Evolutionary conservation across 2,329 filamentous ascomycete species (phyloP).

Genomic region (Endocalyx cinctus): DNA sequence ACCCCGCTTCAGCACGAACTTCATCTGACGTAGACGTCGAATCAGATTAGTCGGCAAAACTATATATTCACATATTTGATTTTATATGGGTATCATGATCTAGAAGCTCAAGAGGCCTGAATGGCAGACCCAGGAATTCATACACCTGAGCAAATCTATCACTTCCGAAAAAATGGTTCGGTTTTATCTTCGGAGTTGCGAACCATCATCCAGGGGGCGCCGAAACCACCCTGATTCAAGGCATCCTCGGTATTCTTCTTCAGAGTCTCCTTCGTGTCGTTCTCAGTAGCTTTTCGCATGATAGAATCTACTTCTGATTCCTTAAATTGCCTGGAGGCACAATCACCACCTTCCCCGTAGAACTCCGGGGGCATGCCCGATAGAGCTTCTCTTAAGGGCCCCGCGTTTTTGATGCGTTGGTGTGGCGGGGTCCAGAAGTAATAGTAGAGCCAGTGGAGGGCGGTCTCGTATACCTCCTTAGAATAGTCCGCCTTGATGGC

Average conservation of each 20-base stretch:
- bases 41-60: too few relatives aligned
- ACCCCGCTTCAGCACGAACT: too few relatives aligned
- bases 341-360: too few relatives aligned
- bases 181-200: conserved; percentile 3
- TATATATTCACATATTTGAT: conserved; percentile 7
- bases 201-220: conserved; percentile 8
- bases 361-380: conserved; percentile 1
- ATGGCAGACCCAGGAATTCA: conserved; percentile 6
- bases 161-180: conserved; percentile 7
- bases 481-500: conserved; percentile 3
- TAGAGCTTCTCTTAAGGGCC: conserved; percentile 3
- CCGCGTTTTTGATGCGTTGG: conserved; percentile 6
- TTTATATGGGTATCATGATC: not conserved
- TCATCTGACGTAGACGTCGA: too few relatives aligned
- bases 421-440: conserved; percentile 7
- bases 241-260: conserved; percentile 5
- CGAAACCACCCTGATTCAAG: conserved; percentile 4
- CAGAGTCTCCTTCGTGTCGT: conserved; percentile 1
- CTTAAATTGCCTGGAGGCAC: conserved; percentile 4
- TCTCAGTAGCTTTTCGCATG: conserved; percentile 2
- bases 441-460: conserved; percentile 5
- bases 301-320: conserved; percentile 1
- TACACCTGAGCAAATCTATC: conserved; percentile 7
- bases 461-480: conserved; percentile 3
- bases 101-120: conserved; percentile 3